Conservation (phyloP, 2,329 filamentous ascomycete genomes). For the Fusarium nelsonii region DNA sequence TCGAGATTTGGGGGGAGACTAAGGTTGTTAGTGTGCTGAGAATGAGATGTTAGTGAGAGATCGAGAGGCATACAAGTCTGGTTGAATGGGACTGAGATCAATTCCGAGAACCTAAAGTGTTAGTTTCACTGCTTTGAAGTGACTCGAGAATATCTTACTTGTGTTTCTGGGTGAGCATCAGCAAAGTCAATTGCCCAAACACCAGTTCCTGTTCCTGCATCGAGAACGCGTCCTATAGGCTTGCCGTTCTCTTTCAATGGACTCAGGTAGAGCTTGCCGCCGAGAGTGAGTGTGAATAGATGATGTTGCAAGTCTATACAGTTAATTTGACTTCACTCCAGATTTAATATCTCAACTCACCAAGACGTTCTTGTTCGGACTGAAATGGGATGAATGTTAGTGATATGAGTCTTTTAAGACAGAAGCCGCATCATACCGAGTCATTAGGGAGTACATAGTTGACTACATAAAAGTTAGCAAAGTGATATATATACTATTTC, state of each 20-base stretch:
- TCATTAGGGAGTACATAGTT: constrained; percentile 52
- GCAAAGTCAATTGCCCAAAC: constrained; percentile 61
- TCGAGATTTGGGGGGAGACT: constrained; percentile 63
- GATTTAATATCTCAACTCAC: constrained; percentile 10
- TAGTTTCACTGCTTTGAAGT: neutral
- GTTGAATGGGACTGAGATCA: constrained; percentile 59
- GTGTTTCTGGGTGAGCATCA: constrained; percentile 49
- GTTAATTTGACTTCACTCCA: accelerated
- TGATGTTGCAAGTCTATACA: constrained; percentile 54
- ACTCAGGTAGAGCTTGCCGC: constrained; percentile 47
- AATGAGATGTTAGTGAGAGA: neutral
- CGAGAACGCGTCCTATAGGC: constrained; percentile 53
- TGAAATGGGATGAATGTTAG: constrained; percentile 34
- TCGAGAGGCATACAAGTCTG: constrained; percentile 47
- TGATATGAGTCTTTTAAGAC: neutral
- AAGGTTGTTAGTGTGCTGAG: too few relatives aligned
- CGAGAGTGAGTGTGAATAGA: constrained; percentile 51
- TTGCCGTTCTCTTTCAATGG: constrained; percentile 43
- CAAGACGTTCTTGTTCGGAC: constrained; percentile 51
- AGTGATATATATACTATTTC: accelerated
- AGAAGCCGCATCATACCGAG: constrained; percentile 32
- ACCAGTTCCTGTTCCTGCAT: constrained; percentile 64
- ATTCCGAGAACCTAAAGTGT: constrained; percentile 53
- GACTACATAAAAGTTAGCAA: constrained; percentile 7
- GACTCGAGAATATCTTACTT: constrained; percentile 25